Evolutionary conservation across 768 basidiomycete genomes (phyloP).

Genomic region (Sporobolomyces pararoseus): DNA sequence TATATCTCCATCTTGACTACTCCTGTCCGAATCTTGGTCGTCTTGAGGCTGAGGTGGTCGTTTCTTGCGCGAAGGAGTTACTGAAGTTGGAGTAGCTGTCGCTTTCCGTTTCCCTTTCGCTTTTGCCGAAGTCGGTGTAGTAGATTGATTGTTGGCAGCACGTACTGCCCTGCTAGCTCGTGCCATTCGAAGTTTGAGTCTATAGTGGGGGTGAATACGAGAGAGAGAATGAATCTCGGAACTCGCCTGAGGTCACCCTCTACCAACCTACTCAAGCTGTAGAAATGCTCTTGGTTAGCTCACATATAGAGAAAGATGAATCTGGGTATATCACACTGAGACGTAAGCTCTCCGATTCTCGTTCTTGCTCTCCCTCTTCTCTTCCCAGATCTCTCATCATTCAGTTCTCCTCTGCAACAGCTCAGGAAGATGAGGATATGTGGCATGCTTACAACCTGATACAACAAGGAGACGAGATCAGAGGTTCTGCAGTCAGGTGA

Average conservation of each 20-base stretch:
- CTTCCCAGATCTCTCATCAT: not conserved
- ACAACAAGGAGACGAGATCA: slow-evolving; percentile 51
- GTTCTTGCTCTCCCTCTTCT: not conserved
- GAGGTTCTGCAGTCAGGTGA: slow-evolving; percentile 37
- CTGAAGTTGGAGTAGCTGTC: not conserved
- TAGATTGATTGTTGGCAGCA: slow-evolving; percentile 6
- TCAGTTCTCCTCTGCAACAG: slow-evolving; percentile 1
- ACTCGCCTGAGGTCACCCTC: not conserved
- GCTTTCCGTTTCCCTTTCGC: slow-evolving; percentile 29
- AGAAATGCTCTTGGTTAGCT: slow-evolving; percentile 80
- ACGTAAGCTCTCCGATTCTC: slow-evolving; percentile 51
- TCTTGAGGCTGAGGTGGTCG: slow-evolving; percentile 9
- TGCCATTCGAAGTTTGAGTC: not conserved
- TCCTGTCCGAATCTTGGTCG: slow-evolving; percentile 26
- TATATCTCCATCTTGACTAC: slow-evolving; percentile 6
- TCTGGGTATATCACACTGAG: slow-evolving; percentile 86
- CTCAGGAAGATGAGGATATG: slow-evolving; percentile 99
- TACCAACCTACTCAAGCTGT: not conserved
- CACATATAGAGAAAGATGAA: slow-evolving; percentile 76
- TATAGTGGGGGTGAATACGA: not conserved
- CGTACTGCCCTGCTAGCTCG: slow-evolving; percentile 3
- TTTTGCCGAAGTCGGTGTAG: slow-evolving; percentile 1
- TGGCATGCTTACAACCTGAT: slow-evolving; percentile 99
- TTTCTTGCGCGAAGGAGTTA: not conserved
- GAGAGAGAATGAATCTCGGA: not conserved